Percentiles rank a stretch among this genome's conserved stretches.
Evolutionary conservation across 2,329 filamentous ascomycete genomes (phyloP).

Genomic region (Stromatinia cepivora): DNA sequence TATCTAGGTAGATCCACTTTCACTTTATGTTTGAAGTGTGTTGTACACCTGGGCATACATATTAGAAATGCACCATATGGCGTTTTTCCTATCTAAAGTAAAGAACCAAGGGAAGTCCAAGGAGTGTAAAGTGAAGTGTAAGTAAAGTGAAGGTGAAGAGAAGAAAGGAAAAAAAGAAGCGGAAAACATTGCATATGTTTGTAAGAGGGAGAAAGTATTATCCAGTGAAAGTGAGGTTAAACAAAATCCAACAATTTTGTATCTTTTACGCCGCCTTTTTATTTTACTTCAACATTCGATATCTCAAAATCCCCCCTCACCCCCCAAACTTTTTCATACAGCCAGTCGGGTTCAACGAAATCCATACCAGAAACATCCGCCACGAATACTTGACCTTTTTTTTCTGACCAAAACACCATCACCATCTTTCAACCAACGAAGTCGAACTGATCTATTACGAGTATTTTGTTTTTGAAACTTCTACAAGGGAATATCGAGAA

Average conservation of each 20-base stretch:
- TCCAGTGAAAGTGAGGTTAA: not conserved
- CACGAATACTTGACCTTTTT: not conserved
- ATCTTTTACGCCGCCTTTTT: constrained; percentile 6
- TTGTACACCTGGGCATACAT: constrained; percentile 17
- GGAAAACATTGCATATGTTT: not conserved
- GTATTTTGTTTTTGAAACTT: not conserved
- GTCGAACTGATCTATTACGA: too few species aligned
- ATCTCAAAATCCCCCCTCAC: not conserved
- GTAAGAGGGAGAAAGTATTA: not conserved
- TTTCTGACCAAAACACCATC: not conserved
- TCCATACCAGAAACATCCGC: not conserved
- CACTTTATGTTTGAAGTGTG: constrained; percentile 2
- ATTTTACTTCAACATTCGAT: not conserved
- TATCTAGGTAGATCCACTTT: not conserved
- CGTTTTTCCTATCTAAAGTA: not conserved
- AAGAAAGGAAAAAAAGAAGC: not conserved
- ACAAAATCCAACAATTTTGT: not conserved
- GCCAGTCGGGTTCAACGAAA: constrained; percentile 5
- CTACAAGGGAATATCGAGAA: not conserved
- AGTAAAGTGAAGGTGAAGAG: not conserved
- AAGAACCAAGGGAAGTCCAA: not conserved
- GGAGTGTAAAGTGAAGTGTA: not conserved
- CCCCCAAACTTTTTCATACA: not conserved
- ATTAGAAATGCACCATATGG: not conserved
- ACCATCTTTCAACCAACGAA: not conserved